phyloP scores from a whole-genome alignment of 169 alveolate genomes.

The Neospora caninum region DNA sequence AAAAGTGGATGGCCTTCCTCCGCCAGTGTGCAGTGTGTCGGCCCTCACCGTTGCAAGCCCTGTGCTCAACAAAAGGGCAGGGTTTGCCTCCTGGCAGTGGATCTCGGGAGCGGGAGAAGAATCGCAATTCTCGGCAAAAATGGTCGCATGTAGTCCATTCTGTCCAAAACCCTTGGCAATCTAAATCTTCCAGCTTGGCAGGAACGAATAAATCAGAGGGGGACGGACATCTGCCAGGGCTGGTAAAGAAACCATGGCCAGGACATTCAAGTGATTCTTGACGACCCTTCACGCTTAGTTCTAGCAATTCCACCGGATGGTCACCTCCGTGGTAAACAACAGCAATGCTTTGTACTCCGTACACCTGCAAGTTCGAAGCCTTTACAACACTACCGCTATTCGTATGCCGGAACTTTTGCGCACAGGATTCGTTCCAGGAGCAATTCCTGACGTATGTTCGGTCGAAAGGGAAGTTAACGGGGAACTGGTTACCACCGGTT shows the following conservation, averaged over 20 bases:
- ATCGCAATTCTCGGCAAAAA: background rate
- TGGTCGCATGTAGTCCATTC: conserved; percentile 41
- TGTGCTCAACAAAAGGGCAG: conserved; percentile 2
- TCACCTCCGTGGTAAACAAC: conserved; percentile 6
- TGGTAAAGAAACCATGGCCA: conserved; percentile 15
- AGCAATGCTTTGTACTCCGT: conserved; percentile 9
- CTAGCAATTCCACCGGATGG: background rate
- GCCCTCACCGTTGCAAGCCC: conserved; percentile 2
- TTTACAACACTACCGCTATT: background rate
- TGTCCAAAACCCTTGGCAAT: conserved; percentile 35
- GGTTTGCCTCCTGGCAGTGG: conserved; percentile 39
- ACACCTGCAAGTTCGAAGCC: background rate
- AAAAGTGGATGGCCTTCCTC: too few species aligned
- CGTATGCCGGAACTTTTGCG: conserved; percentile 6
- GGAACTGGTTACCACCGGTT: conserved; percentile 21
- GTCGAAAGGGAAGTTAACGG: conserved; percentile 14
- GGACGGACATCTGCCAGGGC: background rate
- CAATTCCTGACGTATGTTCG: background rate
- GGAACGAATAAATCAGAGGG: background rate
- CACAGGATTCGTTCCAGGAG: background rate
- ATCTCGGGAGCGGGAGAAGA: background rate
- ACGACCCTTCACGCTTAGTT: conserved; percentile 15
- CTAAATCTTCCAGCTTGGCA: background rate
- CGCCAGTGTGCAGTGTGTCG: too few species aligned
- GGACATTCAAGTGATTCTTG: conserved; percentile 2